Evolutionary conservation across 139 green algal species (phyloP).

Genomic region (Chlamydomonas sp.): DNA sequence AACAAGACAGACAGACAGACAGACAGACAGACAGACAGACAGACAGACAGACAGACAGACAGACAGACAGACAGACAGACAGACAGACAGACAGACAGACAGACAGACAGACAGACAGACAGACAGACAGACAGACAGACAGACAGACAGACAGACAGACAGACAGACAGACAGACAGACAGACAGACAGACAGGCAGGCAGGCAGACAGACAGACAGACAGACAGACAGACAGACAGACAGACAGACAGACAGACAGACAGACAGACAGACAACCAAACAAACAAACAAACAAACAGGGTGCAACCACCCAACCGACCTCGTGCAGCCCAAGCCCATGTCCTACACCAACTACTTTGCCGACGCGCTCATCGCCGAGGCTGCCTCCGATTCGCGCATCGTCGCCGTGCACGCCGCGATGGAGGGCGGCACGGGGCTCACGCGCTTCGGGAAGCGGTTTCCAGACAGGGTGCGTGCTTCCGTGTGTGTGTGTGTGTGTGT

Average conservation of each 20-base stretch:
- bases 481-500: neutral
- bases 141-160: too few relatives aligned
- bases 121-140: too few relatives aligned
- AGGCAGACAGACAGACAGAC: too few relatives aligned
- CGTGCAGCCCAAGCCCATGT: slow-evolving; percentile 53
- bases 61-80: neutral
- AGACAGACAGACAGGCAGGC: too few relatives aligned
- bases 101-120: too few relatives aligned
- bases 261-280: too few relatives aligned
- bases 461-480: slow-evolving; percentile 61
- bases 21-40: neutral
- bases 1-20: too few relatives aligned
- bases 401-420: slow-evolving; percentile 97
- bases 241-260: too few relatives aligned
- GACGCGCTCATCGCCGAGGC: slow-evolving; percentile 93
- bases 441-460: slow-evolving; percentile 46
- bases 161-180: too few relatives aligned
- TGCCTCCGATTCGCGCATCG: slow-evolving; percentile 73
- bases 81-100: slow-evolving; percentile 51
- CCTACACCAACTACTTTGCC: slow-evolving; percentile 97
- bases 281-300: too few relatives aligned
- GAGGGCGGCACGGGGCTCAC: slow-evolving; percentile 89
- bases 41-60: neutral
- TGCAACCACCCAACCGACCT: too few relatives aligned
- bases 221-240: too few relatives aligned